Evolutionary conservation across 2,329 filamentous ascomycete genomes (phyloP).

Genomic region (Dothideomycetidae sp.): DNA sequence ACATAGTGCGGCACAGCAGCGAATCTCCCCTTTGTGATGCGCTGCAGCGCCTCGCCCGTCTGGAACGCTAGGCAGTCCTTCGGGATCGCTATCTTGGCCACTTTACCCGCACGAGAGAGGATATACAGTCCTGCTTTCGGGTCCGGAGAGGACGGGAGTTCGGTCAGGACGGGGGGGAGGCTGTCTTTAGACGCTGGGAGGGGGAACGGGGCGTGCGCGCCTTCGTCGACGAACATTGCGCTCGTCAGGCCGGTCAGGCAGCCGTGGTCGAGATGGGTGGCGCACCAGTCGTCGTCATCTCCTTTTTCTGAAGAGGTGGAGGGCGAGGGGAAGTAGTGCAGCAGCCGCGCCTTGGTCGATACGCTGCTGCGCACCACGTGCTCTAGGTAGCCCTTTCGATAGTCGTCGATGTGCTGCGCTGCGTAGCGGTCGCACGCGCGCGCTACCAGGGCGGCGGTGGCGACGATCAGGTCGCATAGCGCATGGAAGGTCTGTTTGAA

Average conservation of each 20-base stretch:
- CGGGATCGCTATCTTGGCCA: constrained; percentile 86
- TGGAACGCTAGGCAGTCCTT: constrained; percentile 88
- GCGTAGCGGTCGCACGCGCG: constrained; percentile 82
- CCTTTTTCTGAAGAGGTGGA: constrained; percentile 16
- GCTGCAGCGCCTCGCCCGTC: constrained; percentile 80
- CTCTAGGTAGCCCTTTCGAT: constrained; percentile 67
- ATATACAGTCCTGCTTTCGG: constrained; percentile 85
- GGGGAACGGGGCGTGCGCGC: constrained; percentile 24
- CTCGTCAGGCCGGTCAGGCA: constrained; percentile 88
- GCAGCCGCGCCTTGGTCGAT: constrained; percentile 76
- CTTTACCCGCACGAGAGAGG: constrained; percentile 64
- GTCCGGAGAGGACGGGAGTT: constrained; percentile 66
- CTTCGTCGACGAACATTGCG: constrained; percentile 90
- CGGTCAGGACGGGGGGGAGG: constrained; percentile 39
- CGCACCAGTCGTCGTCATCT: constrained; percentile 73
- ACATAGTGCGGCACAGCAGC: constrained; percentile 95
- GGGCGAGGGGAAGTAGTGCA: constrained; percentile 73
- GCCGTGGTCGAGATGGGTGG: constrained; percentile 78
- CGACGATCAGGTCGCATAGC: constrained; percentile 74
- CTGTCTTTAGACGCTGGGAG: constrained; percentile 18
- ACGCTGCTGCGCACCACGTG: constrained; percentile 71
- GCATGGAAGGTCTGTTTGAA: constrained; percentile 60
- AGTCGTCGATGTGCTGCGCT: constrained; percentile 59
- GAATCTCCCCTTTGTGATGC: constrained; percentile 83
- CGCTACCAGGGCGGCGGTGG: constrained; percentile 77